Conservation (phyloP, 2,329 filamentous ascomycete genomes). For the Trematosphaeria pertusa region DNA sequence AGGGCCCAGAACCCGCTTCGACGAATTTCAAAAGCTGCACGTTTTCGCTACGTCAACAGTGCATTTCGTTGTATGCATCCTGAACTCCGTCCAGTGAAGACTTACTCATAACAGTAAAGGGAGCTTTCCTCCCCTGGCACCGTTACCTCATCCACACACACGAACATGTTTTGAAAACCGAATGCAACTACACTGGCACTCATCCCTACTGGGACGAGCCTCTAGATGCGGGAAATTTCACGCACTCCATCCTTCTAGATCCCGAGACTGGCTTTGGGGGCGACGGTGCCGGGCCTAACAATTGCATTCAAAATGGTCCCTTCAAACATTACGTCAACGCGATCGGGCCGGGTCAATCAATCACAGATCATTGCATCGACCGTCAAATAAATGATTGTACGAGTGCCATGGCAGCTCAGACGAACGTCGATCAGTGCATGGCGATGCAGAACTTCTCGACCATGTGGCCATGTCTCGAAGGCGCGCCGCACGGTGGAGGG, state of each 20-base stretch:
- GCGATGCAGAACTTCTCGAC: slow-evolving; percentile 7
- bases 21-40: slow-evolving; percentile 8
- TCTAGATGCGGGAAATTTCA: slow-evolving; percentile 27
- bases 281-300: slow-evolving; percentile 13
- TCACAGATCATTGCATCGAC: slow-evolving; percentile 29
- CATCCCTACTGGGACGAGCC: slow-evolving; percentile 40
- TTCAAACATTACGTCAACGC: slow-evolving; percentile 26
- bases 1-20: slow-evolving; percentile 1
- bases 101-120: not conserved
- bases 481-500: slow-evolving; percentile 15
- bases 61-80: slow-evolving; percentile 3
- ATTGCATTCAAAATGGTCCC: slow-evolving; percentile 26
- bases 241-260: slow-evolving; percentile 18
- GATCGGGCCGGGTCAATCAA: slow-evolving; percentile 17
- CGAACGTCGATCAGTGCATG: slow-evolving; percentile 17
- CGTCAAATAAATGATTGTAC: slow-evolving; percentile 16
- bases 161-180: slow-evolving; percentile 35
- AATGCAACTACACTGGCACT: slow-evolving; percentile 41
- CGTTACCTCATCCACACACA: slow-evolving; percentile 41
- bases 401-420: slow-evolving; percentile 4
- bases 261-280: slow-evolving; percentile 25
- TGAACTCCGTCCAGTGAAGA: not conserved
- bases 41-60: not conserved
- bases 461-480: slow-evolving; percentile 24
- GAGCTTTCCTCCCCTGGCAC: slow-evolving; percentile 43